A percentile compares a stretch with the other conserved stretches of the same genome.
These are phyloP conservation scores for Cryptosporidium tyzzeri DNA, from an alignment of 169 alveolate species.

Conservation along the genomic window DNA sequence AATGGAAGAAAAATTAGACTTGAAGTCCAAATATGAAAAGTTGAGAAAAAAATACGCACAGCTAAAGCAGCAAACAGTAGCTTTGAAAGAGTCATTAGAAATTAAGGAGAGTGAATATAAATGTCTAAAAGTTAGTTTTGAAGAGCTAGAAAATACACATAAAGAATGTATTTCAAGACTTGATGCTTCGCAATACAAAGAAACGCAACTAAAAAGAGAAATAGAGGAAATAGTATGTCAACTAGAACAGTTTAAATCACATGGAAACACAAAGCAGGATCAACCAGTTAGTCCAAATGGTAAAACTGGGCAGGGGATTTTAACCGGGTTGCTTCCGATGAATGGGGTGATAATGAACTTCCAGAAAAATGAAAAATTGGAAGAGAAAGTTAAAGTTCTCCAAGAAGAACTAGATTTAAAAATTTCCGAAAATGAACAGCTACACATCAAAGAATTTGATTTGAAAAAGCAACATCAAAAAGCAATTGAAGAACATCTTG, in stretches of 20 bases:
- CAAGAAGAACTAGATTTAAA: constrained; percentile 77
- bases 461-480: constrained; percentile 56
- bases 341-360: constrained; percentile 32
- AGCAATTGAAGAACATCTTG: constrained; percentile 10
- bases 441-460: constrained; percentile 76
- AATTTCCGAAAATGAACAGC: constrained; percentile 76
- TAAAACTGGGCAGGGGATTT: constrained; percentile 33
- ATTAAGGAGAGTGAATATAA: constrained; percentile 9
- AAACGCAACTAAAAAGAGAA: constrained; percentile 37
- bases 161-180: constrained; percentile 19
- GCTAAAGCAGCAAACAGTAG: constrained; percentile 47
- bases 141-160: constrained; percentile 14
- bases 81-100: constrained; percentile 13
- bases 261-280: neutral
- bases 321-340: constrained; percentile 54
- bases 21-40: constrained; percentile 67
- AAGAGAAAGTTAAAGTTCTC: constrained; percentile 58
- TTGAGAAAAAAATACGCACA: constrained; percentile 30
- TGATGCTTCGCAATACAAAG: constrained; percentile 64
- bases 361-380: constrained; percentile 57
- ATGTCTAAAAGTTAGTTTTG: neutral
- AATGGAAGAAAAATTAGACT: constrained; percentile 61
- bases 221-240: constrained; percentile 52
- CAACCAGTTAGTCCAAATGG: neutral
- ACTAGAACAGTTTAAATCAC: constrained; percentile 35